These are phyloP conservation scores for Hordeum marinum DNA, from an alignment of 176 grass and related monocot genomes.

Conservation along the genomic window DNA sequence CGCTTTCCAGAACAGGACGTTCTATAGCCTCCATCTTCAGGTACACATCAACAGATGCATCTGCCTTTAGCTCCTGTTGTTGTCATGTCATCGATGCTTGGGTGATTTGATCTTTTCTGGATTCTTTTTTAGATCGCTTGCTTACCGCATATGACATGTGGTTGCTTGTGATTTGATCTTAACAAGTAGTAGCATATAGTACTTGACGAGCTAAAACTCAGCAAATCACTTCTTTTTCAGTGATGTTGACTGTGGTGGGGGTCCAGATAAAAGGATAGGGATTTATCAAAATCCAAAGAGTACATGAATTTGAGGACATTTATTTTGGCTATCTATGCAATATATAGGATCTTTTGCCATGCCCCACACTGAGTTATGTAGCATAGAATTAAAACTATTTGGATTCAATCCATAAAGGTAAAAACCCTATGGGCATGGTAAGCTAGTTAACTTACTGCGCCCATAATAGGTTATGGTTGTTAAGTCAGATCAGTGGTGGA, in stretches of 20 bases:
- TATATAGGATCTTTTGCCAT: no score
- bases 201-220: not conserved
- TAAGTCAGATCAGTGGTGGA: no score
- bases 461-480: no score
- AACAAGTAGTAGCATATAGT: not conserved
- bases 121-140: not conserved
- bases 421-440: no score
- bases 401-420: no score
- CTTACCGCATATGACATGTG: not conserved
- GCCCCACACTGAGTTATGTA: no score
- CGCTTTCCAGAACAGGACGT: slow-evolving; percentile 36
- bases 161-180: not conserved
- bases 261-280: not conserved
- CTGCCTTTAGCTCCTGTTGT: not conserved
- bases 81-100: not conserved
- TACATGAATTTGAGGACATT: not conserved
- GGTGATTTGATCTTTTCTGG: not conserved
- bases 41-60: slow-evolving; percentile 24
- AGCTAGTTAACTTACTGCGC: no score
- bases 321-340: no score
- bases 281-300: not conserved
- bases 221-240: not conserved
- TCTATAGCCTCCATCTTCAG: slow-evolving; percentile 84
- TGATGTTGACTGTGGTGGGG: no score
- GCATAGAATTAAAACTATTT: no score